Evolutionary conservation across 2,329 filamentous ascomycete species (phyloP), one percentile per base, ranked within the genome.

Genomic region (Sodiomyces alkalinus): DNA sequence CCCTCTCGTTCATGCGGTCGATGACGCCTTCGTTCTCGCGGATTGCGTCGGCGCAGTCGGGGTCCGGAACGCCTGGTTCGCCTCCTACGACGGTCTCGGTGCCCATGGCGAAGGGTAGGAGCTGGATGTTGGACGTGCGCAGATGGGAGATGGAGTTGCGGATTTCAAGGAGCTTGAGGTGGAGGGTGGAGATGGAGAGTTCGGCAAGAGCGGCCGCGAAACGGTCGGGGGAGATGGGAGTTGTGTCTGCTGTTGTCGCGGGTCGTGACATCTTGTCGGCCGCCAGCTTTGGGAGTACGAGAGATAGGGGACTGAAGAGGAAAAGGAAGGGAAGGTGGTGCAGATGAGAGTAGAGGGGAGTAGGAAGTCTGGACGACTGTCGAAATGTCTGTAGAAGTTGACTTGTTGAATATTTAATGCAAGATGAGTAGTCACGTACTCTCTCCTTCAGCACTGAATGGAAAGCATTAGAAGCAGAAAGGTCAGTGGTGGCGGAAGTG

Each of bases 111-210:
- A 70, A 83, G 19, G 77, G 76, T 31, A 64, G 60, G 33, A 85
- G 72, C 48, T 85, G 71, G 37, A 67, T 64, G 55, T 85, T 86
- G 37, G 74, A 80, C 49, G 74, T 73, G 43, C 75, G 67, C 16
- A 86, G 71, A 51, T 86, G 78, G 15, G 67, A 63, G 45, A 85
- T 75, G 41, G 64, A 71, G 63, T 83, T 85, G 47, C 69, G 71
- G 36, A 86, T 63, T 50, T 86, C 80, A 45, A 78, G 68, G 33
- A 77, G 68, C 53, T 85, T 85, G 51, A 78, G 62, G 52, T 79
- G 74, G 6, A 86, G 72, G 32, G 65, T 65, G 36, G 67, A 62
- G 39, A 75, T 48, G 22, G 77, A 68, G 31, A 86, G 71, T 34
- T 74, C 68, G 39, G 64, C 58, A 39, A 86, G 62, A 15, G 80